These are phyloP conservation scores for Melocanna baccifera DNA, from an alignment of 176 grass and related monocot species.

Conservation along the genomic window DNA sequence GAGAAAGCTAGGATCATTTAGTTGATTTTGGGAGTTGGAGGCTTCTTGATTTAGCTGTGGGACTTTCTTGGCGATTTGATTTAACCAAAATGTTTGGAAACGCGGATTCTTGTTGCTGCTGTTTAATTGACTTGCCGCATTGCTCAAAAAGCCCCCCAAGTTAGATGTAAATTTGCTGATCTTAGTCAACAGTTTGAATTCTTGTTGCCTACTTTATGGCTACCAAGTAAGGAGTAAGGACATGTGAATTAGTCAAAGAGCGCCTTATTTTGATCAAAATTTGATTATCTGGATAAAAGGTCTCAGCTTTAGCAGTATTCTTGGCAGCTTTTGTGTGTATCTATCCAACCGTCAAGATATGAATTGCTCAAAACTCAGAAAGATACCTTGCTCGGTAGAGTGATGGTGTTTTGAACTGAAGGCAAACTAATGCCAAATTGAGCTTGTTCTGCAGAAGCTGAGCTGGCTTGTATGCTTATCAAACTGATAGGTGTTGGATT, in stretches of 20 bases:
- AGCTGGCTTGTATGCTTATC: background rate
- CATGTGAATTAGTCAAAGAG: background rate
- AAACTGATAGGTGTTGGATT: background rate
- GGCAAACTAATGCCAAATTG: background rate
- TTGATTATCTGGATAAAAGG: background rate
- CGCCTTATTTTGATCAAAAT: background rate
- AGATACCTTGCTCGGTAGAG: background rate
- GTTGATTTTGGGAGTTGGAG: background rate
- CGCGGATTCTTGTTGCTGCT: background rate
- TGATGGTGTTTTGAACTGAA: background rate
- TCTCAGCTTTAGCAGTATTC: background rate
- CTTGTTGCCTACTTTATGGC: background rate
- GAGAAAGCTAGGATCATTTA: background rate
- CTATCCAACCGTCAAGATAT: background rate
- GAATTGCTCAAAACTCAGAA: background rate
- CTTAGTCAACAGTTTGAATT: background rate
- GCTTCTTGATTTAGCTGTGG: background rate
- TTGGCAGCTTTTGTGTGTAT: background rate
- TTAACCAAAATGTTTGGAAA: background rate
- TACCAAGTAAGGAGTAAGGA: background rate
- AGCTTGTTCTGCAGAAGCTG: background rate
- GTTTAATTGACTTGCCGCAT: background rate
- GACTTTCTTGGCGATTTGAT: background rate
- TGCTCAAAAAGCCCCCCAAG: background rate
- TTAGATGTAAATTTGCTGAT: background rate